Base-by-base conservation (phyloP, 2,329 filamentous ascomycete species). In the Neonectria hederae region DNA sequence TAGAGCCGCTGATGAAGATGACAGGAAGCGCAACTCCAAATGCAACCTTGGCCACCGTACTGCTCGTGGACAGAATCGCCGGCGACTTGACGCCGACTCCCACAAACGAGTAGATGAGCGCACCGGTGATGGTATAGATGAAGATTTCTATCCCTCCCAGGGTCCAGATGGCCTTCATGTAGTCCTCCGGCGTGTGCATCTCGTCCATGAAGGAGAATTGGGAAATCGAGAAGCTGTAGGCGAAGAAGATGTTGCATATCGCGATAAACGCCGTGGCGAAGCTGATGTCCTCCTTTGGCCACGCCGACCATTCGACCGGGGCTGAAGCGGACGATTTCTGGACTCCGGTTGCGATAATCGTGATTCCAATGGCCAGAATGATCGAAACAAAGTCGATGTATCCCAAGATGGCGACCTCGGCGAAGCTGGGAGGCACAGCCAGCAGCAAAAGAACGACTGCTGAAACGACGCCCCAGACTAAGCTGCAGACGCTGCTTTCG, bases 1-100 rank as follows among this genome's bases (percentile, higher is more conserved):
- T 88, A 19, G 89, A 87, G 58, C 89, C 90, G 0, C 89, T 88
- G 64, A 92, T 86, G 67, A 91, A 82, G 70, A 92, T 91, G 26
- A 89, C 91, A 5, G 89, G 89, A 1, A 89, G 79, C 0, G 89
- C 89, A 63, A 91, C 78, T 32, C 87, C 89, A 71, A 89, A 92
- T 2, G 88, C 87, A 5, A 91, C 78, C 70, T 90, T 90, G 45
- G 84, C 83, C 11, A 90, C 76, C 0, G 83, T 65, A 2, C 78
- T 79, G 3, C 84, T 82, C 5, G 89, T 85, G 0, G 87, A 89
- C 4, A 89, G 84, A 6, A 92, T 82, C 0, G 90, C 90, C 1
- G 90, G 90, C 2, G 86, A 88, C 38, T 81, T 74, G 9, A 92
- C 89, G 1, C 81, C 77, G 8, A 81, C 78, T 32, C 90, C 90